Conservation (phyloP, 1,284 basidiomycete genomes). For the Phlebopus sp. region DNA sequence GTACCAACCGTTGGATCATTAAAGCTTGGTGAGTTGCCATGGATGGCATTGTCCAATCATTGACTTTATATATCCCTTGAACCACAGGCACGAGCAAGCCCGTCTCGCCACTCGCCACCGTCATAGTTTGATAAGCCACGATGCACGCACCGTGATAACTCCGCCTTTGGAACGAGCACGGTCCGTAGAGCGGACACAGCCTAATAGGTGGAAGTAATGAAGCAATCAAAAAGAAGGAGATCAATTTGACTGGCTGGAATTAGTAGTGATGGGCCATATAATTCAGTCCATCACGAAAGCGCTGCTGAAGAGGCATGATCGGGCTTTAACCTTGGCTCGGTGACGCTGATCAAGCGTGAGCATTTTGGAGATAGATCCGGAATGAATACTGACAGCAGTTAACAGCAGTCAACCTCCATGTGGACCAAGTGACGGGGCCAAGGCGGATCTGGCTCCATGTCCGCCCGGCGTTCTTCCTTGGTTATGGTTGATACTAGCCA, state of each 20-base stretch:
- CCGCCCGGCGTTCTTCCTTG: conserved; percentile 24
- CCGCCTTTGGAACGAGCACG: not conserved
- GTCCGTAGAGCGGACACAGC: no score
- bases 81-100: no score
- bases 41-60: no score
- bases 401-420: not conserved
- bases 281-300: conserved; percentile 6
- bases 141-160: not conserved
- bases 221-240: not conserved
- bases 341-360: not conserved
- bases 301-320: conserved; percentile 17
- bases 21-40: no score
- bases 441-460: conserved; percentile 24
- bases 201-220: not conserved
- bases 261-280: not conserved
- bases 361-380: conserved; percentile 20
- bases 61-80: no score
- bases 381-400: not conserved
- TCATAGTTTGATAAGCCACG: not conserved
- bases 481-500: no score
- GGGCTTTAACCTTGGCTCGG: conserved; percentile 20
- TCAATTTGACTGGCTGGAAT: not conserved
- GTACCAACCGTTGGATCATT: no score
- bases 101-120: not conserved
- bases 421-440: not conserved